Base-by-base conservation (phyloP, 2,329 filamentous ascomycete species). In the Hyphodiscus sp. region DNA sequence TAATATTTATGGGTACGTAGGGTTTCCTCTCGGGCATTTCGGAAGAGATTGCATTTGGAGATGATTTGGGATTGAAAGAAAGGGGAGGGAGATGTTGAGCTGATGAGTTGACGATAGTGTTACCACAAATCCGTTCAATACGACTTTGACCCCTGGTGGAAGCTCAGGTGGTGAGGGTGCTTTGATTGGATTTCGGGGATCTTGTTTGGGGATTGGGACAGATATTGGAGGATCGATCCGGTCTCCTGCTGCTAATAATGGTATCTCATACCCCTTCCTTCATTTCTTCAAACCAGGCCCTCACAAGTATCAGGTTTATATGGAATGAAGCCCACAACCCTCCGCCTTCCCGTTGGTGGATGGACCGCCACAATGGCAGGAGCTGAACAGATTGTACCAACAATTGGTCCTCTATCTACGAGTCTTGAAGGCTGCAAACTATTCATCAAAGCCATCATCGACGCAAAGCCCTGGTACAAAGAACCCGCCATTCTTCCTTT, bases 101-200 rank as follows among this genome's bases (percentile, higher is more conserved):
- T 50, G 10, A 46, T 30, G 15, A 20, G 44, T 33, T 26, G 29
- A 20, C 19, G 42, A 30, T 45, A 77, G 77, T 2, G 68, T 72
- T 0, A 82, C 79, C 0, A 70, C 75, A 10, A 82, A 82, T 58
- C 79, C 79, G 0, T 73, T 72, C 63, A 81, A 82, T 61, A 70
- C 68, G 1, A 71, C 68, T 1, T 63, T 82, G 20, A 77, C 77
- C 0, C 62, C 71, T 18, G 80, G 80, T 6, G 80, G 79, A 1
- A 77, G 74, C 3, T 78, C 75, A 7, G 80, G 80, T 43, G 80
- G 80, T 45, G 80, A 83, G 66, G 78, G 78, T 1, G 78, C 80
- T 0, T 65, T 82, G 2, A 52, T 81, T 13, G 79, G 73, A 1
- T 67, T 81, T 20, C 66, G 73, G 20, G 79, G 79, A 10, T 79